Percentiles rank a stretch among this genome's conserved stretches.
Evolutionary conservation across 73 alveolate genomes (phyloP).

Genomic region (Blepharisma japonicum): DNA sequence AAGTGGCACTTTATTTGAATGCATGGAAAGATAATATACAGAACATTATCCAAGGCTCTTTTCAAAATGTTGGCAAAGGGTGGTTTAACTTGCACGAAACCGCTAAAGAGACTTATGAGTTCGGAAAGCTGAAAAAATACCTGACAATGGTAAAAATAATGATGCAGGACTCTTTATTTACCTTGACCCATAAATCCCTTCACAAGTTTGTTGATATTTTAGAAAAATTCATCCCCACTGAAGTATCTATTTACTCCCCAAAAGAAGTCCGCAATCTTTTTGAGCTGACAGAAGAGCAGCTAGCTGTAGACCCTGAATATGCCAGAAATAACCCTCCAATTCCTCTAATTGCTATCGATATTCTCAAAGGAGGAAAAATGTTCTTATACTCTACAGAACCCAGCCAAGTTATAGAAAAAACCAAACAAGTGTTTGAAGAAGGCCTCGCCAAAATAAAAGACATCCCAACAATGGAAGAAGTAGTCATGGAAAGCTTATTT

Average conservation of each 20-base stretch:
- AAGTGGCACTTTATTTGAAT: slow-evolving; percentile 75
- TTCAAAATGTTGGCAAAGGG: slow-evolving; percentile 96
- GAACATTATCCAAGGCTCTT: slow-evolving; percentile 84
- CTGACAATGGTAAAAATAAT: slow-evolving; percentile 88
- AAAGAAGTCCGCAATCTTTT: slow-evolving; percentile 76
- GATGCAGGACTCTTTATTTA: slow-evolving; percentile 92
- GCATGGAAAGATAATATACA: slow-evolving; percentile 92
- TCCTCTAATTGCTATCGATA: slow-evolving; percentile 74
- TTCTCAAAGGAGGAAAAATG: slow-evolving; percentile 51
- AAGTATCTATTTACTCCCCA: slow-evolving; percentile 72
- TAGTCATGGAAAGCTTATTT: slow-evolving; percentile 83
- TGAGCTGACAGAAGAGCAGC: slow-evolving; percentile 58
- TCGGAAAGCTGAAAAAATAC: slow-evolving; percentile 92
- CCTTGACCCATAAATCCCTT: slow-evolving; percentile 78
- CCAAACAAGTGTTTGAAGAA: slow-evolving; percentile 87
- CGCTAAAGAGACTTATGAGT: slow-evolving; percentile 93
- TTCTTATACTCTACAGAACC: slow-evolving; percentile 84
- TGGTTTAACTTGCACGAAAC: slow-evolving; percentile 96
- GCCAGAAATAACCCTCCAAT: slow-evolving; percentile 65
- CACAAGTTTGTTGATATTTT: slow-evolving; percentile 82
- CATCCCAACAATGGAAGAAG: slow-evolving; percentile 94
- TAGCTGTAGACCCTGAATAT: slow-evolving; percentile 60
- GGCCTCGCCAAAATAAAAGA: slow-evolving; percentile 89
- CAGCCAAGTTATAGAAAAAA: slow-evolving; percentile 75
- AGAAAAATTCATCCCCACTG: slow-evolving; percentile 79